These are phyloP conservation scores for Dicorynia guianensis DNA, from an alignment of 306 rosid species.

Conservation along the genomic window DNA sequence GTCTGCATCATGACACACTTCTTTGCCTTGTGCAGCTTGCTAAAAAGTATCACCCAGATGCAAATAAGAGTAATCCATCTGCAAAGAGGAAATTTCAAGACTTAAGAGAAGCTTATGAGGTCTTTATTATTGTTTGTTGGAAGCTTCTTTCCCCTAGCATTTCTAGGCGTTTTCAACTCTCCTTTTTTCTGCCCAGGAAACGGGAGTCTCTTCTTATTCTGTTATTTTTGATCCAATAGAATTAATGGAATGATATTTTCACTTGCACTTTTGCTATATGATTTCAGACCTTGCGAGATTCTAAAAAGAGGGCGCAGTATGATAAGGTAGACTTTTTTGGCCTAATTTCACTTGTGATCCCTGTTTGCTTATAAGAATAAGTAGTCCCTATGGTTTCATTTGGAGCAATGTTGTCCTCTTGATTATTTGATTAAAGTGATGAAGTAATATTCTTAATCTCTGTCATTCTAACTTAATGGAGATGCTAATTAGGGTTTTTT, in stretches of 20 bases:
- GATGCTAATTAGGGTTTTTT: no score
- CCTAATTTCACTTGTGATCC: no score
- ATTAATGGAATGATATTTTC: constrained; percentile 30
- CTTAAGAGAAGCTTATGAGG: constrained; percentile 97
- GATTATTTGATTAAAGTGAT: no score
- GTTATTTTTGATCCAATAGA: constrained; percentile 30
- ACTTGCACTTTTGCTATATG: constrained; percentile 28
- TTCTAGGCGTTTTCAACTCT: constrained; percentile 1
- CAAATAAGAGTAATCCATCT: constrained; percentile 80
- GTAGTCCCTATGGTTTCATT: no score
- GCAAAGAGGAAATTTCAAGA: constrained; percentile 92
- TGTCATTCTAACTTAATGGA: no score
- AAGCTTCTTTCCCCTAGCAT: constrained; percentile 16
- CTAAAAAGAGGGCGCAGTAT: constrained; percentile 74
- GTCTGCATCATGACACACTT: constrained; percentile 35
- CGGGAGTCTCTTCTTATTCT: background rate
- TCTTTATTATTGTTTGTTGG: constrained; percentile 38
- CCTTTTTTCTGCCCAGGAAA: constrained; percentile 10
- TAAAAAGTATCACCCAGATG: constrained; percentile 94
- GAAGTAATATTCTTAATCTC: no score
- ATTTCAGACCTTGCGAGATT: constrained; percentile 83
- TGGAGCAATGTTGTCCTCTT: no score
- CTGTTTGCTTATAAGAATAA: no score
- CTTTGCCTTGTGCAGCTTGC: constrained; percentile 73
- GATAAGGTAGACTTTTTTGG: constrained; percentile 55